Percentiles rank a stretch among this genome's conserved stretches.
phyloP scores from a whole-genome alignment of 495 filamentous ascomycete species.

The Podospora pseudocomata region DNA sequence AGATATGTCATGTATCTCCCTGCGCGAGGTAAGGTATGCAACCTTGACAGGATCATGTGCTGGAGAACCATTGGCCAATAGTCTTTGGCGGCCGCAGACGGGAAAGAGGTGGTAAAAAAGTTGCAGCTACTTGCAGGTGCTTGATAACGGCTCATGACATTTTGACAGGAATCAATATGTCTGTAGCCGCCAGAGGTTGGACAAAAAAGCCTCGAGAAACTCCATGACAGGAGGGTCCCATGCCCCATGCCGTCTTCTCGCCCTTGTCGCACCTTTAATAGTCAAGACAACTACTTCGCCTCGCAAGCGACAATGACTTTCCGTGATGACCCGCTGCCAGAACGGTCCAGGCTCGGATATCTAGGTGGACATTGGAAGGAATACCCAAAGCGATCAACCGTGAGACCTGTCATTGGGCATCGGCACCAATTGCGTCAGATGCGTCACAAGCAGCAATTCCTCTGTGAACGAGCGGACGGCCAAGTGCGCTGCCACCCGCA shows the following conservation, averaged over 20 bases:
- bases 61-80: not conserved
- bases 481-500: not conserved
- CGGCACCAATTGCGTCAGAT: not conserved
- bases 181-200: not conserved
- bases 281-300: not conserved
- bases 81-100: not conserved
- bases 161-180: not conserved
- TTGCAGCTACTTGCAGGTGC: not conserved
- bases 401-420: not conserved
- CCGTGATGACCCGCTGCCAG: not conserved
- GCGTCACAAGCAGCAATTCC: conserved; percentile 1
- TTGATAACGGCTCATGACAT: not conserved
- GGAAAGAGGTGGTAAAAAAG: not conserved
- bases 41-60: not conserved
- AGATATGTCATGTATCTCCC: not conserved
- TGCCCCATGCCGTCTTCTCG: not conserved
- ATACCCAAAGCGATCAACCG: not conserved
- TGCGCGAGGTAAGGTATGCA: not conserved
- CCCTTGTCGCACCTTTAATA: not conserved
- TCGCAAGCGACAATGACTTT: not conserved
- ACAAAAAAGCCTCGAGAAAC: not conserved
- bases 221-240: not conserved
- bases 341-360: not conserved
- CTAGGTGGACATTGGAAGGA: not conserved
- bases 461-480: not conserved